phyloP scores from a whole-genome alignment of 305 asterid species.

The Fraxinus xanthoxyloides region DNA sequence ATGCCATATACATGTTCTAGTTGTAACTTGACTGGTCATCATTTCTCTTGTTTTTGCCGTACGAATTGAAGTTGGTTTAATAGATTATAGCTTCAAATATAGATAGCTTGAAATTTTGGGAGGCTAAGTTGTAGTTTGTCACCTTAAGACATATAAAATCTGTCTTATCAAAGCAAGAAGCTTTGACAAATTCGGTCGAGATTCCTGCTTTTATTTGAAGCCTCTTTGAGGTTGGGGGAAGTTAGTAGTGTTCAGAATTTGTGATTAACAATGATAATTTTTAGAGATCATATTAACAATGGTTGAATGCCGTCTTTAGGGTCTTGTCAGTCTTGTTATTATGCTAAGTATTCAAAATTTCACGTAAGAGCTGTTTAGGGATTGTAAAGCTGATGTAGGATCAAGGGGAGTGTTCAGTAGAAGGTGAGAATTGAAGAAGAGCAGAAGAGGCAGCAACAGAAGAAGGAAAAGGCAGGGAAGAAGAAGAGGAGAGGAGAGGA shows the following conservation, averaged over 20 bases:
- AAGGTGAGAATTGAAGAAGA: too few species aligned
- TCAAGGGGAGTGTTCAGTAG: too few species aligned
- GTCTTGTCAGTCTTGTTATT: background rate
- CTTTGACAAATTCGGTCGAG: background rate
- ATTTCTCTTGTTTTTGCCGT: background rate
- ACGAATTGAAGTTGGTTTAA: background rate
- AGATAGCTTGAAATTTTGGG: background rate
- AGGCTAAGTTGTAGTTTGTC: background rate
- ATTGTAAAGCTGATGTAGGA: background rate
- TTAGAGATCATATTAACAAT: background rate
- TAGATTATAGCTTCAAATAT: background rate
- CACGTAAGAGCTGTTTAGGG: background rate
- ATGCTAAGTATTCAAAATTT: background rate
- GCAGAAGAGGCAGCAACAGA: too few species aligned
- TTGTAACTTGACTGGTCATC: background rate
- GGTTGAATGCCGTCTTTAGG: background rate
- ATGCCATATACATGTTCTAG: background rate
- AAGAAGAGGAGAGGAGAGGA: too few species aligned
- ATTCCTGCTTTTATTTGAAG: background rate
- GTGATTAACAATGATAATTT: background rate
- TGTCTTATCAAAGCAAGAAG: background rate
- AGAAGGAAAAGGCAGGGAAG: too few species aligned
- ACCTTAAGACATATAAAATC: background rate
- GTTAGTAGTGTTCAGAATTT: background rate
- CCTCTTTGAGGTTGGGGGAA: background rate